These are phyloP conservation scores for Waltergamsia citrina DNA, from an alignment of 2,329 filamentous ascomycete species.

Conservation along the genomic window DNA sequence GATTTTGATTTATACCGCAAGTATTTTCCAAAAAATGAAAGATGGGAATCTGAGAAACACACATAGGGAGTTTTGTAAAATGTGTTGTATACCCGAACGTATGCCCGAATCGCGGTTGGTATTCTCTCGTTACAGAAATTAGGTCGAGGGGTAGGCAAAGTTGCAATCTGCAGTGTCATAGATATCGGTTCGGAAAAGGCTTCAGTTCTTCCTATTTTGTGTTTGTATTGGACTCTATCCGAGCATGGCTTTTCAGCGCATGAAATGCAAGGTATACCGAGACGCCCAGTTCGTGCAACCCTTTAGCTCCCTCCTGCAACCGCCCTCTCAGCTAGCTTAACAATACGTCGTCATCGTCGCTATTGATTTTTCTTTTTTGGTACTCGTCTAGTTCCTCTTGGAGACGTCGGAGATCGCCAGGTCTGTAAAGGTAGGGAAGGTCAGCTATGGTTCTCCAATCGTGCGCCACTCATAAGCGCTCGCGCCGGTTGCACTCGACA, in stretches of 20 bases:
- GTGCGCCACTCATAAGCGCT: too few species aligned
- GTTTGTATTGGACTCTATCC: slow-evolving; percentile 9
- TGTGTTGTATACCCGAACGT: too few species aligned
- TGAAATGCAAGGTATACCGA: slow-evolving; percentile 44
- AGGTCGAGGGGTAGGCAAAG: too few species aligned
- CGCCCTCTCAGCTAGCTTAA: slow-evolving; percentile 7
- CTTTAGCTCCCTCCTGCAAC: slow-evolving; percentile 22
- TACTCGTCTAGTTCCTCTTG: slow-evolving; percentile 38
- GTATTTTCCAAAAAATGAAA: too few species aligned
- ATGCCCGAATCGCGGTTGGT: too few species aligned
- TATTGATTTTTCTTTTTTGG: slow-evolving; percentile 13
- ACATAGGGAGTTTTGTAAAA: too few species aligned
- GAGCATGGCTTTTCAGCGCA: slow-evolving; percentile 6
- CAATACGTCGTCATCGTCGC: slow-evolving; percentile 1
- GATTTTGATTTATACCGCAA: background rate
- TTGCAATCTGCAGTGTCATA: background rate
- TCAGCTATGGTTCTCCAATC: background rate
- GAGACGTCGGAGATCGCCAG: slow-evolving; percentile 43
- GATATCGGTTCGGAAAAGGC: background rate
- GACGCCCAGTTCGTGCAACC: slow-evolving; percentile 43
- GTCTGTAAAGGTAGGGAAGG: slow-evolving; percentile 22
- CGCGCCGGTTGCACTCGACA: background rate
- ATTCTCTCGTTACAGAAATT: too few species aligned
- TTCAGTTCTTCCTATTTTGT: slow-evolving; percentile 4
- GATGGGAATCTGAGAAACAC: too few species aligned